Evolutionary conservation across 164 flowering plant species (phyloP), one percentile per base, ranked within the genome.

Genomic region (Sextonia rubra): DNA sequence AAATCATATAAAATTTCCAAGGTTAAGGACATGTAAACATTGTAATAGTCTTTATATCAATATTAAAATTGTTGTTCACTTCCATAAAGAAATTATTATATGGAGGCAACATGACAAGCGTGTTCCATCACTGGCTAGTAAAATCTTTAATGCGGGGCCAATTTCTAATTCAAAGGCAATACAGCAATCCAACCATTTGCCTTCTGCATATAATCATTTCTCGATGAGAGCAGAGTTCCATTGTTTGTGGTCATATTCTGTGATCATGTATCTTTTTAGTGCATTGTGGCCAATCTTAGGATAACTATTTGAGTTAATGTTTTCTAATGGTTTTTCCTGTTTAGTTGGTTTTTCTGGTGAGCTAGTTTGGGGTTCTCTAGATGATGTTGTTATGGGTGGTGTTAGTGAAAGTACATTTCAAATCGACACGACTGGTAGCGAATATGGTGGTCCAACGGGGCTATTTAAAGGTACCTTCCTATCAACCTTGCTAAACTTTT

Each of bases 301-400:
- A 23, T 61, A 24, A 24, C 12, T 12, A 4, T 22, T n/a, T 18
- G 64, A 1, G 64, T 25, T 23, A 61, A 61, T 61, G 61, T 23
- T 14, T 61, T 61, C 30, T 61, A 12, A 61, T 61, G 27, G 24
- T 23, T 61, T 61, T 24, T 8, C 25, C 37, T 77, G 24, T 79
- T 71, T 87, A 94, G 99, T 82, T 71, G 77, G 80, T 44, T 72
- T 70, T 73, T 85, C 82, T 32, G 85, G 77, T 73, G 91, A 91
- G 72, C 85, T 92, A 27, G 77, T 87, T 77, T 95, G 98, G 98
- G 98, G 98, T 77, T 88, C 97, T 60, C 81, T 95, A 80, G 99
- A 95, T 83, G 99, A 95, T 84, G 97, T 91, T 81, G 99, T 95
- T 18, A 95, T 95, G 99, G 98, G 99, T 60, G 98, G 99, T 70